Percentiles rank a stretch among this genome's conserved stretches.
Evolutionary conservation across 2,329 filamentous ascomycete genomes (phyloP).

Genomic region (Diaporthe citriasiana): DNA sequence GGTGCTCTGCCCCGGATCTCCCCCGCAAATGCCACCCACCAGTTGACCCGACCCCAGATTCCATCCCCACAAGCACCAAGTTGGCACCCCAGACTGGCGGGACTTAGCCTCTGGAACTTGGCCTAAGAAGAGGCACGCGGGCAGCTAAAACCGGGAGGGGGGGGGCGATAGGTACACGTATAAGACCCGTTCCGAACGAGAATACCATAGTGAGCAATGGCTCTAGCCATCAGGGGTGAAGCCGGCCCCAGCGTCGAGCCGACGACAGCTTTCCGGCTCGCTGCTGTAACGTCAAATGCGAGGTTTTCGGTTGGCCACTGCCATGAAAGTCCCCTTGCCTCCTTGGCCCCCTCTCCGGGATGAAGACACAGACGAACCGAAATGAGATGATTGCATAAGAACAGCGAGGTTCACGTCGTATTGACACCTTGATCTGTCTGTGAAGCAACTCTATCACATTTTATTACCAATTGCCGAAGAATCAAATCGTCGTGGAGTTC

Average conservation of each 20-base stretch:
- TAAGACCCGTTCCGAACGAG: conserved; percentile 12
- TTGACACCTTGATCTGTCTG: not conserved
- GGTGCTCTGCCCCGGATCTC: conserved; percentile 7
- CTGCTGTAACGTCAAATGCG: conserved; percentile 4
- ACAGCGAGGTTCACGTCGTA: not conserved
- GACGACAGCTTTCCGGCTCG: conserved; percentile 22
- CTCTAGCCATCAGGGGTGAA: not conserved
- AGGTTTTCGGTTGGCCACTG: not conserved
- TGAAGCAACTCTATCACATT: not conserved
- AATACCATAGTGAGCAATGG: not conserved
- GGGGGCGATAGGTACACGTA: not conserved
- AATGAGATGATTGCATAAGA: conserved; percentile 1
- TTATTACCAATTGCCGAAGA: not conserved
- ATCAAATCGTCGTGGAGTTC: not conserved
- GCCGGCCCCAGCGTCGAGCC: conserved; percentile 13
- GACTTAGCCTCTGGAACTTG: conserved; percentile 1
- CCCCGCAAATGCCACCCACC: conserved; percentile 15
- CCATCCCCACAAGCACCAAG: not conserved
- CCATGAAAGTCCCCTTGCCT: not conserved
- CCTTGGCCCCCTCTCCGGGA: conserved; percentile 17
- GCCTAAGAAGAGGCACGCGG: conserved; percentile 1
- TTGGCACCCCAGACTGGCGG: conserved; percentile 24
- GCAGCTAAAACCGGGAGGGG: conserved; percentile 13
- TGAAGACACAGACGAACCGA: not conserved
- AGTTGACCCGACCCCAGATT: conserved; percentile 13